These are phyloP conservation scores for Candida sanyiensis DNA, from an alignment of 805 yeast genomes.

Conservation along the genomic window DNA sequence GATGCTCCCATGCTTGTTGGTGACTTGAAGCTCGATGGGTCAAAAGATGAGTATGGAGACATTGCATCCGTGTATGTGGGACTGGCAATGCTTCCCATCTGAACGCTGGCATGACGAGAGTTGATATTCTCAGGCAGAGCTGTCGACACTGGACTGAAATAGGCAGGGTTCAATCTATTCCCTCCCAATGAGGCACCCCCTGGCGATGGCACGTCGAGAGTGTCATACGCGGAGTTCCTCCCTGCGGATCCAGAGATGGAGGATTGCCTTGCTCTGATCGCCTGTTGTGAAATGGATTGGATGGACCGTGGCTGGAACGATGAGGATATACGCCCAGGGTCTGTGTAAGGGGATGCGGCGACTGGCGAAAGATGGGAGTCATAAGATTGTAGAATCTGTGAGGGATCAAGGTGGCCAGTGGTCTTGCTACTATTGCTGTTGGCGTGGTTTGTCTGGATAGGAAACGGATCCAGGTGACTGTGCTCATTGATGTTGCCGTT, in stretches of 20 bases:
- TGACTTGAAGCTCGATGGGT: conserved; percentile 25
- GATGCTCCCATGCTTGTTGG: conserved; percentile 27
- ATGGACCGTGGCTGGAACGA: conserved; percentile 19
- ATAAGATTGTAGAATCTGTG: conserved; percentile 9
- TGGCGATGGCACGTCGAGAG: conserved; percentile 18
- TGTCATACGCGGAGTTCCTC: conserved; percentile 22
- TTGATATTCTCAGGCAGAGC: conserved; percentile 11
- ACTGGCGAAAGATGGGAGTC: conserved; percentile 19
- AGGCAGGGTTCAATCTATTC: conserved; percentile 16
- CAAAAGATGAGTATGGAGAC: conserved; percentile 26
- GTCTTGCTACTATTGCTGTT: not conserved
- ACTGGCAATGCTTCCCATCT: conserved; percentile 4
- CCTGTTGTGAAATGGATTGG: conserved; percentile 6
- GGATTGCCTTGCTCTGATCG: conserved; percentile 6
- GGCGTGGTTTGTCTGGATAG: not conserved
- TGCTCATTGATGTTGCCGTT: conserved; percentile 3
- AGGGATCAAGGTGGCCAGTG: conserved; percentile 10
- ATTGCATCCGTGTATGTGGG: conserved; percentile 22
- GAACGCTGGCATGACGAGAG: conserved; percentile 5
- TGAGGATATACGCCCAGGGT: conserved; percentile 14
- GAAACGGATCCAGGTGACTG: conserved; percentile 5
- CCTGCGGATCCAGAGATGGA: conserved; percentile 10
- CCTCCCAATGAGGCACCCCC: conserved; percentile 12
- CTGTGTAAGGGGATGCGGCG: conserved; percentile 21
- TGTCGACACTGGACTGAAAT: conserved; percentile 24